These are phyloP conservation scores for Heritiera littoralis DNA, from an alignment of 345 rosid species.

Conservation along the genomic window DNA sequence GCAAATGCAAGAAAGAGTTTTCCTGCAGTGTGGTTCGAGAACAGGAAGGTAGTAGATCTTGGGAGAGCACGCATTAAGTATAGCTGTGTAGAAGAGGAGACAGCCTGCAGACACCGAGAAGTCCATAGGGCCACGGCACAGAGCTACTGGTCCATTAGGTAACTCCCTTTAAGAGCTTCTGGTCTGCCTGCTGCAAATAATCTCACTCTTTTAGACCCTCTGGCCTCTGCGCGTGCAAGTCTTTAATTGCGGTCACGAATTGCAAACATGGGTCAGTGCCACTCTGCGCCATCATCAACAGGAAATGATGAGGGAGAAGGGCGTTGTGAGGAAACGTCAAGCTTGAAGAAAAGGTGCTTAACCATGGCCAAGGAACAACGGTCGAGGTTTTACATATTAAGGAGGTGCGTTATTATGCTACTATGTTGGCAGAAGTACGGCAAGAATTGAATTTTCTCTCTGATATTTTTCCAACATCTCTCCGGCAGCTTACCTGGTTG, in stretches of 20 bases:
- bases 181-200: conserved; percentile 18
- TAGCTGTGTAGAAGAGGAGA: neutral
- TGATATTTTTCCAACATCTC: neutral
- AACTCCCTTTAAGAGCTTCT: conserved; percentile 12
- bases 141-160: conserved; percentile 16
- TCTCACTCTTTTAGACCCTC: neutral
- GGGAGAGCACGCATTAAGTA: neutral
- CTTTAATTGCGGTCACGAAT: conserved; percentile 24
- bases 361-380: conserved; percentile 31
- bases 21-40: neutral
- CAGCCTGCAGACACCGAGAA: neutral
- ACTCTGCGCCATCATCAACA: conserved; percentile 24
- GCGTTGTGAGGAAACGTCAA: conserved; percentile 7
- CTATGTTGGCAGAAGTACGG: conserved; percentile 36
- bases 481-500: neutral
- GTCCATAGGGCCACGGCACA: neutral
- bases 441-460: conserved; percentile 12
- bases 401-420: conserved; percentile 33
- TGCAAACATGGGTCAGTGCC: conserved; percentile 29
- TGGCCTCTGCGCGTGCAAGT: neutral
- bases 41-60: neutral
- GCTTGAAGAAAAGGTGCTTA: conserved; percentile 30
- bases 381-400: conserved; percentile 34
- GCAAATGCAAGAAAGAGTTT: neutral
- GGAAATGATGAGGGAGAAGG: neutral